phyloP scores from a whole-genome alignment of 164 flowering plant species.

The Annona cherimola region DNA sequence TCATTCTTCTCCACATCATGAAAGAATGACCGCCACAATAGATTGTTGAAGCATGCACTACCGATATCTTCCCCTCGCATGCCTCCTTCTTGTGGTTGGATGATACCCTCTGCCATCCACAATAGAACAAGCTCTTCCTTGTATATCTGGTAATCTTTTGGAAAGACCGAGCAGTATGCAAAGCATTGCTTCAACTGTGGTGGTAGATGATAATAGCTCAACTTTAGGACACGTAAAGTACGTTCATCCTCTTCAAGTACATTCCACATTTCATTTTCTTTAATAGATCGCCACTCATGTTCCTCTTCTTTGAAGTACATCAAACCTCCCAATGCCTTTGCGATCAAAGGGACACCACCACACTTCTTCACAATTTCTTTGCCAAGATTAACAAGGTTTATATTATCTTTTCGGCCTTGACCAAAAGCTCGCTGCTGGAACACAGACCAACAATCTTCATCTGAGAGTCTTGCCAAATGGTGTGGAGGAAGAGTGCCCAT shows the following conservation, averaged over 20 bases:
- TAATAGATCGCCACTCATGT: constrained; percentile 6
- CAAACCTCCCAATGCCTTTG: constrained; percentile 12
- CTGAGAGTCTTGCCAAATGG: constrained; percentile 5
- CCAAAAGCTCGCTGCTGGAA: constrained; percentile 7
- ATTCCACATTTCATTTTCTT: constrained; percentile 2
- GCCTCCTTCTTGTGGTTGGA: background rate
- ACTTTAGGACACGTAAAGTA: background rate
- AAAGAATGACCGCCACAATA: constrained; percentile 4
- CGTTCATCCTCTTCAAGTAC: background rate
- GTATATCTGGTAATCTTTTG: constrained; percentile 4
- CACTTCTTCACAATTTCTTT: constrained; percentile 14
- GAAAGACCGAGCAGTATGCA: constrained; percentile 16
- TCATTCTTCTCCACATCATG: background rate
- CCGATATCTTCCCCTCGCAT: constrained; percentile 2
- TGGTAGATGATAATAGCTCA: constrained; percentile 2
- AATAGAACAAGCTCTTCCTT: constrained; percentile 10
- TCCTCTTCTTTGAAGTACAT: constrained; percentile 5
- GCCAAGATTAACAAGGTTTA: constrained; percentile 3
- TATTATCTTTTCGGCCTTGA: background rate
- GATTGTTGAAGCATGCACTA: background rate
- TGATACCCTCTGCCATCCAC: constrained; percentile 14
- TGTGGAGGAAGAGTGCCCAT: constrained; percentile 4
- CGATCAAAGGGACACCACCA: constrained; percentile 14
- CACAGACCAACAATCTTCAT: constrained; percentile 15
- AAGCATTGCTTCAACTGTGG: constrained; percentile 14